A percentile compares a stretch with the other conserved stretches of the same genome.
Conservation (phyloP, 139 green algal species). For the Chlamydomonas eustigma region DNA sequence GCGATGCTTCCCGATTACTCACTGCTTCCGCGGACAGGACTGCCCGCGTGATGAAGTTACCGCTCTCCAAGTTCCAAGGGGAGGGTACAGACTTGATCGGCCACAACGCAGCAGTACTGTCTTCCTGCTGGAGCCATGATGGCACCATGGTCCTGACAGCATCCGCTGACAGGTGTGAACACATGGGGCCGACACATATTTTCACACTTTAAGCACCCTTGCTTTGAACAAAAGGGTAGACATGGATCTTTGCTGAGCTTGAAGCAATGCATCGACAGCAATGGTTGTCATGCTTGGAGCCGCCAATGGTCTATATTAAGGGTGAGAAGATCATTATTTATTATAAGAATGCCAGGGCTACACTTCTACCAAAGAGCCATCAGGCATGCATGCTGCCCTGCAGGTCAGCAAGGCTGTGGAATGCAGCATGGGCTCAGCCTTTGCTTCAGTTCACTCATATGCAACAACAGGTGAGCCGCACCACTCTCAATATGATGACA, state of each 20-base stretch:
- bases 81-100: constrained; percentile 40
- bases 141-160: constrained; percentile 45
- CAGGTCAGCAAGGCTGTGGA: constrained; percentile 34
- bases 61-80: constrained; percentile 35
- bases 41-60: constrained; percentile 44
- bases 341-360: no score
- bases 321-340: no score
- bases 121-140: constrained; percentile 13
- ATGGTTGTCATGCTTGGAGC: no score
- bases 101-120: constrained; percentile 26
- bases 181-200: no score
- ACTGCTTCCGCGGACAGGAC: constrained; percentile 44
- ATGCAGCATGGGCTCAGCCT: constrained; percentile 27
- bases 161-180: constrained; percentile 32
- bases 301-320: no score
- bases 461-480: constrained; percentile 23
- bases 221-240: no score
- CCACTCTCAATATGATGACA: no score
- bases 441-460: constrained; percentile 37
- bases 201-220: no score
- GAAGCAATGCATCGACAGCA: no score
- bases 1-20: constrained; percentile 45
- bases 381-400: not conserved
- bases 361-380: no score
- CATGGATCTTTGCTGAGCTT: no score